Evolutionary conservation across 176 grass and related monocot species (phyloP), one percentile per base, ranked within the genome.

Genomic region (Stipa capillata): DNA sequence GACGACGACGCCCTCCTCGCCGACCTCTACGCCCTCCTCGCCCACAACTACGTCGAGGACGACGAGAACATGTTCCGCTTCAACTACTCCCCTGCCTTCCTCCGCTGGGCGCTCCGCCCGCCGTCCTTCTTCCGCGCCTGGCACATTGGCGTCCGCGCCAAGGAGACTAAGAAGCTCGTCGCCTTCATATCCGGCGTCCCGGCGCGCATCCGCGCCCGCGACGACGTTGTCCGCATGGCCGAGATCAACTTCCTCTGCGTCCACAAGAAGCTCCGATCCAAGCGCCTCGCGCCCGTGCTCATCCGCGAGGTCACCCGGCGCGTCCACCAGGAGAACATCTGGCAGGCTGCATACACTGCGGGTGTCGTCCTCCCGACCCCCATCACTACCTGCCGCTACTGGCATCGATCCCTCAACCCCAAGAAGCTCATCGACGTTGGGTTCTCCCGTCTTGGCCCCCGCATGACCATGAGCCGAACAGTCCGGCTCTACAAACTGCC

Each of bases 51-150:
- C 85, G 97, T 99, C 73, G 97, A 99, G 84, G 97, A 99, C 52
- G 97, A 99, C 42, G 97, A 99, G 84, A 99, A 99, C 72, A 96
- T 99, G 97, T 99, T 99, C 92, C 92, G 97, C 12, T 99, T 99
- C 90, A 99, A 99, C 84, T 99, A 99, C 86, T 96, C 97, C 29
- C 87, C 84, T 16, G 89, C 74, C 74, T 99, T 99, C 86, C 92
- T 99, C 54, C 87, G 83, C 42, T 99, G 97, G 97, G 97, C 97
- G 11, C 92, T 99, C 75, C 91, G 91, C 39, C 92, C 97, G 7
- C 92, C 97, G 1, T 89, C 88, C 71, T 96, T 91, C 86, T 96
- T 87, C 88, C 89, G 87, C 77, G 76, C 84, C 65, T 99, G 97
- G 97, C 97, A 99, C 88, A 99, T 99, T 56, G 97, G 97, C n/a